phyloP scores from a whole-genome alignment of 177 flowering plant species.

The Vitis hybrid region DNA sequence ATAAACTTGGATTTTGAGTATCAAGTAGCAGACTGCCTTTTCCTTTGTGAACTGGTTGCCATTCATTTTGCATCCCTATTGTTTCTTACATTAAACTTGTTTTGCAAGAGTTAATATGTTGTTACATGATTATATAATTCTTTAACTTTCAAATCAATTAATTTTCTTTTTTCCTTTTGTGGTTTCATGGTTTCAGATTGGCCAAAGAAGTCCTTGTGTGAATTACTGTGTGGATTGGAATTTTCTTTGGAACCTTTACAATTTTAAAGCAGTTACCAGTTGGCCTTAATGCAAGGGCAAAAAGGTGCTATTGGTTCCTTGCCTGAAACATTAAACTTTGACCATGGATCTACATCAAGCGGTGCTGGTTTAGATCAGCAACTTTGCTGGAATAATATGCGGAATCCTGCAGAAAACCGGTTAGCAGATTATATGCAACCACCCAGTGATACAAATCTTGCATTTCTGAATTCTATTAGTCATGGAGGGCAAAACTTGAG shows the following conservation, averaged over 20 bases:
- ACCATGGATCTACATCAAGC: slow-evolving; percentile 49
- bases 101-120: neutral
- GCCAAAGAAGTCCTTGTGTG: neutral
- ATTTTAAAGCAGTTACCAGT: neutral
- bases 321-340: slow-evolving; percentile 49
- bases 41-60: too few species aligned
- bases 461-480: slow-evolving; percentile 25
- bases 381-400: slow-evolving; percentile 44
- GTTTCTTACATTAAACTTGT: neutral
- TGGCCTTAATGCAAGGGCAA: slow-evolving; percentile 61
- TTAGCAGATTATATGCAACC: slow-evolving; percentile 34
- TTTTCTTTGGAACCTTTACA: neutral
- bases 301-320: slow-evolving; percentile 50
- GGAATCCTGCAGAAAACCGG: slow-evolving; percentile 32
- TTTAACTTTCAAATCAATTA: neutral
- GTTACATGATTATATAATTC: neutral
- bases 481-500: slow-evolving; percentile 30
- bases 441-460: slow-evolving; percentile 11
- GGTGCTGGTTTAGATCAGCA: slow-evolving; percentile 36
- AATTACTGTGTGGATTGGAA: slow-evolving; percentile 2
- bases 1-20: too few species aligned
- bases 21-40: too few species aligned
- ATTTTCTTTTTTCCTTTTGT: neutral
- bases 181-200: neutral
- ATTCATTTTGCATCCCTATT: too few species aligned